Base-by-base conservation (phyloP, 768 basidiomycete genomes). In the Solioccasus polychromus region DNA sequence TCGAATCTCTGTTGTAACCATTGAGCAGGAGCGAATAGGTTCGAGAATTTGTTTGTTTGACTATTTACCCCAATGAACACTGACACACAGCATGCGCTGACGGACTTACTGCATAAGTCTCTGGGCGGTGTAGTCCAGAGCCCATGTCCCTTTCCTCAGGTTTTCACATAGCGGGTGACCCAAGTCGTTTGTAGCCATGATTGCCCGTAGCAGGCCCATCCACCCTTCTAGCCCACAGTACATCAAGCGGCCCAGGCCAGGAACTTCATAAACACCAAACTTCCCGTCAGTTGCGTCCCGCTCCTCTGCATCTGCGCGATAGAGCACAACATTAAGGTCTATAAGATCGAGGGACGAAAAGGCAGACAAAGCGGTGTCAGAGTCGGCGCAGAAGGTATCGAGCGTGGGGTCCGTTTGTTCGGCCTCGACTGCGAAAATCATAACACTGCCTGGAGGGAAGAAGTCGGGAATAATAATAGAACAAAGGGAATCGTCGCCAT, bases 181-280 rank as follows among this genome's bases (percentile, higher is more conserved):
- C 3, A 98, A 76, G 62, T 99, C 93, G 64, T 98, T 98, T 59
- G 82, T 78, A 53, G 75, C 74, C 81, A 93, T 93, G 63, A 98
- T 82, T 54, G 81, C 80, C 30, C 81, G 76, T 44, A 98, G 71
- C 0, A 83, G 83, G 54, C 85, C 79, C 92, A 99, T 97, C 92
- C 94, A 99, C 2, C 96, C 96, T 59, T 98, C 92, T 40, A 98
- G 65, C 15, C 96, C 96, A 58, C 94, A 97, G 66, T 97, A 99
- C 10, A 79, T 82, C 64, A 93, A 71, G 47, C 78, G 77, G 0
- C 88, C 92, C 19, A 79, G 59, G 19, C 76, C 79, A 5, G 94
- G 89, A 26, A 99, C 69, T 37, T 85, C 77, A 65, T 98, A 98
- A 1, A 72, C 78, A 3, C 96, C 94, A 60, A 85, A 82, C 50